Base-by-base conservation (phyloP, 495 filamentous ascomycete species). In the Astrocystis sublimbata region DNA sequence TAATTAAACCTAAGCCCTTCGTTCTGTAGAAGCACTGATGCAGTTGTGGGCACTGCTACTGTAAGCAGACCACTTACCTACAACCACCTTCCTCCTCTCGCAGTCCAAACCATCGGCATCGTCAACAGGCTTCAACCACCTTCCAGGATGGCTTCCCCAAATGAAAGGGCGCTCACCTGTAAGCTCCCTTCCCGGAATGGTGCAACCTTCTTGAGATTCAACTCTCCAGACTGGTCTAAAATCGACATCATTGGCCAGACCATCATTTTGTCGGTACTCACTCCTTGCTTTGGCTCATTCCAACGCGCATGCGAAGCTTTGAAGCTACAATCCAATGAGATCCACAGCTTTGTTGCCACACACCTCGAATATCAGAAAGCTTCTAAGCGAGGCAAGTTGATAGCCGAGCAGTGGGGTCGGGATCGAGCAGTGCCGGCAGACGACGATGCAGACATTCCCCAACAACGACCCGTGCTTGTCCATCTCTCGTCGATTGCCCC, bases 201-300 rank as follows among this genome's bases (percentile, higher is more conserved):
- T 23, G 5, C 38, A 23, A 2, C 26, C 5, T 49, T 49, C 42
- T 19, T 38, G 2, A 9, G 30, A 49, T 8, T 43, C 7, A 36
- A 21, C 24, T 26, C 10, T 31, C 56, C 56, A 47, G 42, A 46
- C 9, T 58, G 56, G 56, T 43, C 56, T 8, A 47, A 47, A 31
- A 19, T 58, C 30, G 56, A 58, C 38, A 58, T 58, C 9, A 38
- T 58, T 13, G 42, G 56, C 0, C 56, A 49, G 28, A 58, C 41
- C 8, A 49, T 58, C 56, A 24, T 58, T 7, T 12, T 58, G 15
- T 28, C 31, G 8, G 42, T 35, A 38, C 56, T 58, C 31, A 23
- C 31, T n/a, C 19, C 42, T 28, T 42, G n/a, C 15, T 38, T 49
- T 33, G 56, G 56, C 3, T 47, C 56, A 10, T 58, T 58, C 31